A percentile compares a stretch with the other conserved stretches of the same genome.
Evolutionary conservation across 768 basidiomycete genomes (phyloP).

Genomic region (Lepiota subincarnata): DNA sequence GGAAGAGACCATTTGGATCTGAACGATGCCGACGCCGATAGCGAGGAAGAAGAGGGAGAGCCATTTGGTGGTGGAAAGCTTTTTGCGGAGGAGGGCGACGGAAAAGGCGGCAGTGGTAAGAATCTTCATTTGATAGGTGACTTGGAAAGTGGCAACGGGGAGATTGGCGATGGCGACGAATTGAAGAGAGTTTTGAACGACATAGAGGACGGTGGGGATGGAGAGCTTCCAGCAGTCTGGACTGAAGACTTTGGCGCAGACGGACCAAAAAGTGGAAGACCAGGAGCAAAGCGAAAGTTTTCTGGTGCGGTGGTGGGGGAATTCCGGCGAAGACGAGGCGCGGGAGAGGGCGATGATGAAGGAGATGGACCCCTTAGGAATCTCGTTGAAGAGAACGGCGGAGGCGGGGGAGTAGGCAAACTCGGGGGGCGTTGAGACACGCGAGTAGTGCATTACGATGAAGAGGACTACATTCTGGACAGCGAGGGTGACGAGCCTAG

Average conservation of each 20-base stretch:
- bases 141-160: conserved; percentile 95
- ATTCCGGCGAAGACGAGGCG: conserved; percentile 38
- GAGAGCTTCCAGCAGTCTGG: conserved; percentile 97
- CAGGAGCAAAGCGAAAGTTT: conserved; percentile 3
- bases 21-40: conserved; percentile 90
- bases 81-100: conserved; percentile 75
- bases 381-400: conserved; percentile 91
- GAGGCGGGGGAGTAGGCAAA: conserved; percentile 89
- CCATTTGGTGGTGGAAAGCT: conserved; percentile 77
- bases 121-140: conserved; percentile 98
- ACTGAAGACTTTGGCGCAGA: conserved; percentile 77
- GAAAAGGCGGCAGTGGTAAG: conserved; percentile 94
- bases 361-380: conserved; percentile 92
- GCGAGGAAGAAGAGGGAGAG: conserved; percentile 83
- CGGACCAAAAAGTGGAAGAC: conserved; percentile 40
- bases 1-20: conserved; percentile 69
- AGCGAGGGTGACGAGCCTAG: conserved; percentile 77
- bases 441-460: conserved; percentile 99
- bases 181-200: conserved; percentile 95
- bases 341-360: conserved; percentile 74
- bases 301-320: conserved; percentile 22
- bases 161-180: conserved; percentile 96
- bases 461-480: conserved; percentile 95
- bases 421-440: conserved; percentile 74
- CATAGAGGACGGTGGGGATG: conserved; percentile 92